Evolutionary conservation across 345 rosid species (phyloP), one percentile per base, ranked within the genome.

Genomic region (Laguncularia racemosa): DNA sequence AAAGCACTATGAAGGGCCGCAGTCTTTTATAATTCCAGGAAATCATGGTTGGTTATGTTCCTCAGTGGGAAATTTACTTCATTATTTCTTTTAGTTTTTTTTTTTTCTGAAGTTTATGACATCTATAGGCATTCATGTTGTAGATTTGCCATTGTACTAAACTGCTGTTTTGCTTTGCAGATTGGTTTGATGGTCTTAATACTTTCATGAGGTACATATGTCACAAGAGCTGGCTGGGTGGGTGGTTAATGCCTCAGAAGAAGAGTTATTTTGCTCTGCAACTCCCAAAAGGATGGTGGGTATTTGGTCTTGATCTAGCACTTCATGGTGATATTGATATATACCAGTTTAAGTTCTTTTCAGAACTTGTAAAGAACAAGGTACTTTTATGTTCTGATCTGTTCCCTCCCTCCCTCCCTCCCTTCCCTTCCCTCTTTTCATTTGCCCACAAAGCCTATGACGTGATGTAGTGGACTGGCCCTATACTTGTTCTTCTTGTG

Each of bases 201-300:
- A 93, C 99, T 64, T 93, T 93, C 68, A 93, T 93, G 97, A 85
- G 99, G 76, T 84, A 82, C 71, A 89, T 93, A 66, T 93, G 99
- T 72, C 97, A 89, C 65, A 89, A 93, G 74, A 93, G 87, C 76
- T 93, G 99, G 99, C 78, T 93, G 79, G 99, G 99, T 20, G 99
- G 99, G 64, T 89, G 99, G 99, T 69, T 93, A 58, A 93, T 93
- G 96, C 99, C 99, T 55, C 99, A 93, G 73, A 89, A 85, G 81
- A 89, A 85, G 81, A 93, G 99, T 77, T 93, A 93, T 65, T 93
- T 89, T 79, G 95, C 97, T 20, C 76, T 93, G 83, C 96, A 87
- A 73, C 88, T 93, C 45, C 99, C 99, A 7, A 71, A 82, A 67
- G 61, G 85, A 28, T 93, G 99, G 99, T 93, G 99, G 99, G 77